Evolutionary conservation across 495 filamentous ascomycete species (phyloP).

Genomic region (Cryomyces antarcticus): DNA sequence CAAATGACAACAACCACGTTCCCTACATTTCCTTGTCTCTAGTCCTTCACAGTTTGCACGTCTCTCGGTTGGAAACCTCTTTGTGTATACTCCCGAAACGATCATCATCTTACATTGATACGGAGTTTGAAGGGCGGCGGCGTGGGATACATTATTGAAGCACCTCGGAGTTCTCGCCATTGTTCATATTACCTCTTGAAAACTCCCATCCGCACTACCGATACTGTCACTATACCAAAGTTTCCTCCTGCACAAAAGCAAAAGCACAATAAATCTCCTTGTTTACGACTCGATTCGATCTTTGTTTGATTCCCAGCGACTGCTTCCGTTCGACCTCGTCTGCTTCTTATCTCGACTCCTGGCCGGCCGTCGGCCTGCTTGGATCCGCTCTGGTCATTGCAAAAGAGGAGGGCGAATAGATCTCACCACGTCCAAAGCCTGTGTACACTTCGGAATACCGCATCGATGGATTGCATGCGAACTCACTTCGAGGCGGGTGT

Average conservation of each 20-base stretch:
- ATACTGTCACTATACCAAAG: too few species aligned
- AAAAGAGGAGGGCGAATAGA: too few species aligned
- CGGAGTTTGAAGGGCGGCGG: too few species aligned
- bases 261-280: too few species aligned
- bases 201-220: too few species aligned
- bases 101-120: neutral
- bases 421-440: too few species aligned
- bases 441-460: too few species aligned
- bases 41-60: neutral
- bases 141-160: too few species aligned
- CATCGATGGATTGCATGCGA: constrained; percentile 23
- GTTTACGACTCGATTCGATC: neutral
- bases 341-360: neutral
- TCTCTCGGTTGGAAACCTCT: constrained; percentile 1
- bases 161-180: too few species aligned
- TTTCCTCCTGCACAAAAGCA: too few species aligned
- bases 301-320: neutral
- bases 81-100: neutral
- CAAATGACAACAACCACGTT: constrained; percentile 14
- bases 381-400: neutral
- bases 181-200: too few species aligned
- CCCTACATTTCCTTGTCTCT: constrained; percentile 16
- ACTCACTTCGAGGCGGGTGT: constrained; percentile 19
- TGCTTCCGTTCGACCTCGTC: neutral
- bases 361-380: neutral